Percentiles rank a stretch among this genome's conserved stretches.
phyloP scores from a whole-genome alignment of 768 basidiomycete genomes.

The Pleurotus ostreatus region DNA sequence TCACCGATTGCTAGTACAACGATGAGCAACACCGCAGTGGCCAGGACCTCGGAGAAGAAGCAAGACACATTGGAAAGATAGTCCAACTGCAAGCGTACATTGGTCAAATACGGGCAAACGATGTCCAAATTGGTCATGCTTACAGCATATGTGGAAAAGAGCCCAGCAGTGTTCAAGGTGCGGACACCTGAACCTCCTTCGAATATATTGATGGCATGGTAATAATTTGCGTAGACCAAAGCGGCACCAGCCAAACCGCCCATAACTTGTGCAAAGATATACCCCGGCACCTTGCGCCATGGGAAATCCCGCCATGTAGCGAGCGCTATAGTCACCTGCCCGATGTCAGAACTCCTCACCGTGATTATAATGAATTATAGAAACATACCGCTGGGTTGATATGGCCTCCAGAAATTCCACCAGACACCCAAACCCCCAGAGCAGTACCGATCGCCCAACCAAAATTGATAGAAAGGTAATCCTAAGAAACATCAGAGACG shows the following conservation, averaged over 20 bases:
- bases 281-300: slow-evolving; percentile 54
- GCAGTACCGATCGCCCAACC: slow-evolving; percentile 60
- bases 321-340: slow-evolving; percentile 47
- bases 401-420: slow-evolving; percentile 70
- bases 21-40: slow-evolving; percentile 49
- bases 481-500: slow-evolving; percentile 22
- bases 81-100: slow-evolving; percentile 21
- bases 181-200: slow-evolving; percentile 54
- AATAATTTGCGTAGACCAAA: slow-evolving; percentile 60
- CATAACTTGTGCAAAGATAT: slow-evolving; percentile 54
- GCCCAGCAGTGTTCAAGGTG: slow-evolving; percentile 51
- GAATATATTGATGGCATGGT: slow-evolving; percentile 60
- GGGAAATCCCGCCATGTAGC: slow-evolving; percentile 53
- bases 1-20: slow-evolving; percentile 52
- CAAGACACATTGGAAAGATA: slow-evolving; percentile 36
- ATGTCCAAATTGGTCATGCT: slow-evolving; percentile 15
- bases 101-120: not conserved
- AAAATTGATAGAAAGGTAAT: slow-evolving; percentile 44
- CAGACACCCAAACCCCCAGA: slow-evolving; percentile 65
- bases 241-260: slow-evolving; percentile 58
- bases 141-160: slow-evolving; percentile 64
- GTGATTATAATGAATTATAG: not conserved
- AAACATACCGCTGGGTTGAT: slow-evolving; percentile 63
- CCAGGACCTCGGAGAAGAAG: slow-evolving; percentile 48
- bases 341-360: not conserved